Conservation (phyloP, 768 basidiomycete species). For the Rhodotorula toruloides region DNA sequence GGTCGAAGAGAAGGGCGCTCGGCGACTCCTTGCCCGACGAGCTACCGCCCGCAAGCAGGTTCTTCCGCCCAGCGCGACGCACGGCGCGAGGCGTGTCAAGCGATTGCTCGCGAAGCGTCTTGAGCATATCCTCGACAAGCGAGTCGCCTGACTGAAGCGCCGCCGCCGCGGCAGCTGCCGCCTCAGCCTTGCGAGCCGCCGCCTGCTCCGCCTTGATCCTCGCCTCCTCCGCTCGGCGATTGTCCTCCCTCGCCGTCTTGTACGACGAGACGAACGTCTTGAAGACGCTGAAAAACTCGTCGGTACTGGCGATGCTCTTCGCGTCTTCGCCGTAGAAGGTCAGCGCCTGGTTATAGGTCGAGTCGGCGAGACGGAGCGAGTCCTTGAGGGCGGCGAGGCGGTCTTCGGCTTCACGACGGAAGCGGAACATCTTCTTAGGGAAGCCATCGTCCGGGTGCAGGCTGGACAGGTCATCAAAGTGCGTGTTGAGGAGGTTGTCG, state of each 20-base stretch:
- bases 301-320: conserved; percentile 53
- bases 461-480: conserved; percentile 67
- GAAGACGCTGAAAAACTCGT: conserved; percentile 94
- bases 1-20: neutral
- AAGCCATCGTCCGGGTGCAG: conserved; percentile 60
- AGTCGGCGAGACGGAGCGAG: conserved; percentile 77
- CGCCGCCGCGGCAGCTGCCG: conserved; percentile 13
- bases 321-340: conserved; percentile 85
- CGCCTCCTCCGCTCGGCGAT: conserved; percentile 17
- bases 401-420: conserved; percentile 66
- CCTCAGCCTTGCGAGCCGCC: conserved; percentile 35
- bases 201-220: conserved; percentile 9
- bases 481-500: conserved; percentile 67
- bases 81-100: conserved; percentile 21
- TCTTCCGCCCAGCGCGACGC: neutral
- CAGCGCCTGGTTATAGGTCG: conserved; percentile 75
- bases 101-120: conserved; percentile 24
- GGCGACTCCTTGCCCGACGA: conserved; percentile 22
- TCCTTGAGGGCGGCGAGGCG: conserved; percentile 79
- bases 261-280: conserved; percentile 95
- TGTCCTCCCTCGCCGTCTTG: conserved; percentile 40
- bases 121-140: conserved; percentile 34
- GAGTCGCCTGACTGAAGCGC: conserved; percentile 14
- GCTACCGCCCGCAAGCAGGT: too few relatives aligned
- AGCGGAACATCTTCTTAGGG: conserved; percentile 86